Evolutionary conservation across 306 rosid genomes (phyloP).

Genomic region (Quercus berberidifolia): DNA sequence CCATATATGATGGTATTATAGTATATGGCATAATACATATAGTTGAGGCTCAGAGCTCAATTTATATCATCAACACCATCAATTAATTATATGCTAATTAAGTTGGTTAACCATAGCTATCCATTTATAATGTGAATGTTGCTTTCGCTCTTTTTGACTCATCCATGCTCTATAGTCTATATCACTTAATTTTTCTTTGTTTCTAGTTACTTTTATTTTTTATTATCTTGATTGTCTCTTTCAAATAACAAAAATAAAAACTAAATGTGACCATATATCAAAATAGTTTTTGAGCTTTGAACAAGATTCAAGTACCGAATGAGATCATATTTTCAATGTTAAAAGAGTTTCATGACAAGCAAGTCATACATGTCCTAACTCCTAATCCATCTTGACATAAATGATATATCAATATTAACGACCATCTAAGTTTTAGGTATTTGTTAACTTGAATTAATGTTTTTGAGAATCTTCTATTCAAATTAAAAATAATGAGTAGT

Average conservation of each 20-base stretch:
- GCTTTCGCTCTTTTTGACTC: background rate
- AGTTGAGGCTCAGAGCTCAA: background rate
- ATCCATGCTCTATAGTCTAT: too few species aligned
- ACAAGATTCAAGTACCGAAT: background rate
- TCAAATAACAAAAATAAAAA: background rate
- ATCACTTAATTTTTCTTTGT: background rate
- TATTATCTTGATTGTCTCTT: background rate
- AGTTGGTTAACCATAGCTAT: background rate
- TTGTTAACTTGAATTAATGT: background rate
- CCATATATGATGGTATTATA: background rate
- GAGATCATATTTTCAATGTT: background rate
- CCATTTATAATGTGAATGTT: background rate
- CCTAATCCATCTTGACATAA: background rate
- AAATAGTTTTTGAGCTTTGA: background rate
- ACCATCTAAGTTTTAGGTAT: background rate
- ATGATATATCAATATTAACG: background rate
- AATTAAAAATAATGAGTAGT: background rate
- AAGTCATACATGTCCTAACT: background rate
- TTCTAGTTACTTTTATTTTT: background rate
- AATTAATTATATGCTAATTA: background rate
- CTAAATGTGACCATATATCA: background rate
- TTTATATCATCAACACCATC: background rate
- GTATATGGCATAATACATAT: background rate
- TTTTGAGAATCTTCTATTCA: background rate
- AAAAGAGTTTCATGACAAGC: background rate